Evolutionary conservation across 768 basidiomycete genomes (phyloP), one percentile per base, ranked within the genome.

Genomic region (Trichaptum fuscoviolaceum): DNA sequence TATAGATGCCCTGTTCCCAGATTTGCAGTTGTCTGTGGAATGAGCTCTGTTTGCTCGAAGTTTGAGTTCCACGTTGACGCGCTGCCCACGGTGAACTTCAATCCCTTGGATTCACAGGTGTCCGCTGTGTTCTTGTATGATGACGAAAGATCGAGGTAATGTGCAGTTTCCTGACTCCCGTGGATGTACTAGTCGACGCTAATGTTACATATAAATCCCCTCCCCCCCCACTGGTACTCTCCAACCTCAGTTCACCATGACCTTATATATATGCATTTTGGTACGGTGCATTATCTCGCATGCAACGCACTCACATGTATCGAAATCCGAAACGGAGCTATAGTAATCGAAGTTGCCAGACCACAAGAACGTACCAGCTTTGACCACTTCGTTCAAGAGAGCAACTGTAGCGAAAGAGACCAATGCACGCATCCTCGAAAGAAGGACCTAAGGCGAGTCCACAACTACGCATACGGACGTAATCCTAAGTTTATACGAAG

Each of bases 101-200:
- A 72, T 30, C 86, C 86, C 57, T 83, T 76, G 0, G 70, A 76
- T 72, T 87, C 86, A 61, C 76, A 68, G 7, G 81, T 82, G 66
- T 80, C 76, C 12, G 85, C 85, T 0, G 87, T 86, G 73, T 87
- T 87, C 75, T 87, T 86, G 79, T 81, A 87, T n/a, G 76, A 71
- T 0, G 85, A 74, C 42, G 76, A 77, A 58, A 86, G 74, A 12
- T 79, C 81, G 63, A 88, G 78, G 74, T 87, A 88, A 58, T 78
- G 72, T 26, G 84, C 83, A 1, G 86, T 86, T 15, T 82, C 74
- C 63, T 77, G 73, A 64, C 73, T 78, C 57, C 87, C 86, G 66
- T 88, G 85, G 71, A 88, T 88, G 73, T 79, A 79, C 75, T 75
- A 57, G 1, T 61, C 15, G 59, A 17, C 23, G 59, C 15, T 20